phyloP scores from a whole-genome alignment of 257 asterid species.

The Capsicum baccatum region DNA sequence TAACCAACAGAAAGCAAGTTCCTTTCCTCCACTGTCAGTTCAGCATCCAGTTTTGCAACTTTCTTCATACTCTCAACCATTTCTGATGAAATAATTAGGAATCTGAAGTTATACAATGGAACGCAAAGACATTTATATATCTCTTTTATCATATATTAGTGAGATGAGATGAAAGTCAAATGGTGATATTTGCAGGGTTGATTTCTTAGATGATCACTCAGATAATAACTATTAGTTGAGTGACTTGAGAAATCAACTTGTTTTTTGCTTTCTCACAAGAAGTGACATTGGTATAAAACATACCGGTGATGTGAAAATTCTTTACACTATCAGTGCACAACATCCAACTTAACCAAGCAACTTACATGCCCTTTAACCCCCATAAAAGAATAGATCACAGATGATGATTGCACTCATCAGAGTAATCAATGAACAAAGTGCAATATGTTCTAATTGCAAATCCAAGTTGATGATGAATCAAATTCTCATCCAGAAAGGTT shows the following conservation, averaged over 20 bases:
- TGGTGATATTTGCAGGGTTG: neutral
- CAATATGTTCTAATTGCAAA: neutral
- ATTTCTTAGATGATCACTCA: neutral
- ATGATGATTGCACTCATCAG: neutral
- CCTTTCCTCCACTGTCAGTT: slow-evolving; percentile 81
- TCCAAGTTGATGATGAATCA: neutral
- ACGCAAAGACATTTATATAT: no score
- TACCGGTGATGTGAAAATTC: neutral
- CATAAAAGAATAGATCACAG: neutral
- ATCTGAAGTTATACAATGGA: neutral
- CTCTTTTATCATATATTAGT: no score
- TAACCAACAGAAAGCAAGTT: slow-evolving; percentile 91
- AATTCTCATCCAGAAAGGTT: neutral
- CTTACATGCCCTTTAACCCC: slow-evolving; percentile 11
- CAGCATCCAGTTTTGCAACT: slow-evolving; percentile 79
- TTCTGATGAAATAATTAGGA: slow-evolving; percentile 44
- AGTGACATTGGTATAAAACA: neutral
- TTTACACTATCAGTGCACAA: neutral
- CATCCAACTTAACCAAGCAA: neutral
- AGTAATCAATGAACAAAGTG: neutral
- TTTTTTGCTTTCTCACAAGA: neutral
- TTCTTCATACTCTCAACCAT: slow-evolving; percentile 88
- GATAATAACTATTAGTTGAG: neutral
- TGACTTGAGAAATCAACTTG: neutral
- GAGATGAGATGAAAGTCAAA: neutral